A percentile compares a stretch with the other conserved stretches of the same genome.
Conservation (phyloP, 2,329 filamentous ascomycete genomes). For the Mollisiaceae sp. region DNA sequence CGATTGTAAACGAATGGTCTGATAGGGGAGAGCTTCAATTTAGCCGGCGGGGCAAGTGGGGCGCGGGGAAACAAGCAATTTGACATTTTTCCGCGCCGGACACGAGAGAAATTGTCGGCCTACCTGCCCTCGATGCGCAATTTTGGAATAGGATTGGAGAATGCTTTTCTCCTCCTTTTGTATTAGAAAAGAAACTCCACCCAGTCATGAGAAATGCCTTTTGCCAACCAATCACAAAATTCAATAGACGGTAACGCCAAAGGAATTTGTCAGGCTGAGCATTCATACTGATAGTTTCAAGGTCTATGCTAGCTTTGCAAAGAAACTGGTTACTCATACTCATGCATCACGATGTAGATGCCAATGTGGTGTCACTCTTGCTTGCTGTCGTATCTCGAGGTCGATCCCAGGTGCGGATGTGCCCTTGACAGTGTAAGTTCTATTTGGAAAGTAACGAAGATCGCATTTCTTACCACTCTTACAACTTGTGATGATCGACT, state of each 20-base stretch:
- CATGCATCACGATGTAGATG: slow-evolving; percentile 15
- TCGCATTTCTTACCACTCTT: slow-evolving; percentile 72
- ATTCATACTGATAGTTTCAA: background rate
- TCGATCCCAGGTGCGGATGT: slow-evolving; percentile 37
- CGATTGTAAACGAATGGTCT: background rate
- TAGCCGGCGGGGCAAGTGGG: slow-evolving; percentile 17
- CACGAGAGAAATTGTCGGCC: background rate
- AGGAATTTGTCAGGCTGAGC: background rate
- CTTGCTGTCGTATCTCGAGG: slow-evolving; percentile 29
- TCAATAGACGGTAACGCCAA: background rate
- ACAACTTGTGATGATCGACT: slow-evolving; percentile 91
- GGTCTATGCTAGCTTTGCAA: slow-evolving; percentile 18
- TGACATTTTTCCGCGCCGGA: slow-evolving; percentile 5
- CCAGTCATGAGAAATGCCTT: no score
- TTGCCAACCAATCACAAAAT: background rate
- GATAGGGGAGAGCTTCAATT: slow-evolving; percentile 13
- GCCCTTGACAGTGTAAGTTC: slow-evolving; percentile 22
- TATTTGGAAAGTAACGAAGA: background rate
- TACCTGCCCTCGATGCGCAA: no score
- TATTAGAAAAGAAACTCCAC: no score
- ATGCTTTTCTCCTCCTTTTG: no score
- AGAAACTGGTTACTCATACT: background rate
- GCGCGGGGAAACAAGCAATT: background rate
- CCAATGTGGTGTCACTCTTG: slow-evolving; percentile 25
- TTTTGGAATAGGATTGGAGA: no score